Evolutionary conservation across 2,329 filamentous ascomycete genomes (phyloP).

Genomic region (Scytalidium lignicola): DNA sequence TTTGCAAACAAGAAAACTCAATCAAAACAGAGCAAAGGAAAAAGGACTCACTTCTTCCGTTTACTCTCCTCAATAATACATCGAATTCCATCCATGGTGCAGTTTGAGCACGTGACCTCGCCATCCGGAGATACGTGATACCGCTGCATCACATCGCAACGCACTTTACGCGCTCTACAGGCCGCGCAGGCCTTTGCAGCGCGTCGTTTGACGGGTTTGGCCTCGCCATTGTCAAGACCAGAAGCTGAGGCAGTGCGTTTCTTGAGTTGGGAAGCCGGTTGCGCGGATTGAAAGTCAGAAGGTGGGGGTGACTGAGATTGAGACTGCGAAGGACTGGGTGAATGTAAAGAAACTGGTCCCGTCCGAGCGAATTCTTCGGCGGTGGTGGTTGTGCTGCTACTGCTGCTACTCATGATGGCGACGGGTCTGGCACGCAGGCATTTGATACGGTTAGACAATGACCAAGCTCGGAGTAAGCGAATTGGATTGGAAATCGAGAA

Average conservation of each 20-base stretch:
- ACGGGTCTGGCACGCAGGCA: not conserved
- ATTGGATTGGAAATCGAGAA: not conserved
- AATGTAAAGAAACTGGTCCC: not conserved
- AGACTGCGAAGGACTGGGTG: not conserved
- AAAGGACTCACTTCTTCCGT: slow-evolving; percentile 54
- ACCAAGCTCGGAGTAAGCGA: not conserved
- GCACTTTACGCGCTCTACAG: slow-evolving; percentile 83
- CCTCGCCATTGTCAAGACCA: slow-evolving; percentile 17
- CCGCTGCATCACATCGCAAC: slow-evolving; percentile 88
- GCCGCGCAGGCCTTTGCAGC: slow-evolving; percentile 89
- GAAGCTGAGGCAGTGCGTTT: slow-evolving; percentile 15
- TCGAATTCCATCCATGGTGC: slow-evolving; percentile 39
- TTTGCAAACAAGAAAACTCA: too few relatives aligned
- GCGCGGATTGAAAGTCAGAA: not conserved
- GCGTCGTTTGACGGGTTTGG: slow-evolving; percentile 57
- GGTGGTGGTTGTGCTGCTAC: too few relatives aligned
- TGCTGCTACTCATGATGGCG: not conserved
- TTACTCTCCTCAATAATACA: slow-evolving; percentile 57
- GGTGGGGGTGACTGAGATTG: not conserved
- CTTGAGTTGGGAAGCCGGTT: slow-evolving; percentile 5
- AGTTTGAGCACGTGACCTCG: slow-evolving; percentile 26
- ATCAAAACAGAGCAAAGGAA: slow-evolving; percentile 14
- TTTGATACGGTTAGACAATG: not conserved
- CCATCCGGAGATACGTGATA: slow-evolving; percentile 22
- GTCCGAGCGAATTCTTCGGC: not conserved